These are phyloP conservation scores for Neoascochyta sp. DNA, from an alignment of 2,329 filamentous ascomycete species.

Conservation along the genomic window DNA sequence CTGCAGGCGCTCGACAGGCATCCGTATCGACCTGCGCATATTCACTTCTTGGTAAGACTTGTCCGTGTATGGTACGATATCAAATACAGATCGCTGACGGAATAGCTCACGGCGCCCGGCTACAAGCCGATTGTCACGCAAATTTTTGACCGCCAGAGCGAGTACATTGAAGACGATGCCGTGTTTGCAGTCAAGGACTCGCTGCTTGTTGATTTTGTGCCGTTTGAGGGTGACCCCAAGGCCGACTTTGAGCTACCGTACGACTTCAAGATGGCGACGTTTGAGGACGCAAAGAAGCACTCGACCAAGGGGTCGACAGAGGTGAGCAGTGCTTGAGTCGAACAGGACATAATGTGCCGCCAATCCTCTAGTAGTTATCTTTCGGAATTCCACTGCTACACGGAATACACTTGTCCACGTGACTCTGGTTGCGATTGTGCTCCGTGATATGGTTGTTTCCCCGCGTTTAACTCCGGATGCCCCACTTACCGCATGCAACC, in stretches of 20 bases:
- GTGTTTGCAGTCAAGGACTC: constrained; percentile 60
- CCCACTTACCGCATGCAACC: neutral
- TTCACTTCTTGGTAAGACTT: constrained; percentile 55
- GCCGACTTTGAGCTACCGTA: constrained; percentile 54
- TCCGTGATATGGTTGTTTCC: neutral
- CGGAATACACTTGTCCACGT: too few relatives aligned
- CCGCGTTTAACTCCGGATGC: neutral
- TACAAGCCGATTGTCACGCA: constrained; percentile 72
- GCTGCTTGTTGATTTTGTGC: constrained; percentile 55
- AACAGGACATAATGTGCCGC: too few relatives aligned
- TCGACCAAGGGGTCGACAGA: constrained; percentile 25
- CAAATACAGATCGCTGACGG: neutral
- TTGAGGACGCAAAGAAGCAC: constrained; percentile 32
- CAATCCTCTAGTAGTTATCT: too few relatives aligned
- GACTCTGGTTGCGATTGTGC: neutral
- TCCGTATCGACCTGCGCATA: constrained; percentile 60
- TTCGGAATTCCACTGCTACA: too few relatives aligned
- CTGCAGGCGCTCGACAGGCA: constrained; percentile 58
- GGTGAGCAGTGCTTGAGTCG: constrained; percentile 15
- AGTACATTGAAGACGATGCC: constrained; percentile 58
- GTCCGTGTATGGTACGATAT: constrained; percentile 4
- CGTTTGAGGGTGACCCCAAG: constrained; percentile 49
- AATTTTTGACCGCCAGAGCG: constrained; percentile 67
- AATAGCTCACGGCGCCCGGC: constrained; percentile 51
- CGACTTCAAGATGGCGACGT: constrained; percentile 46